Conservation (phyloP, 176 grass and related monocot genomes). For the Ensete ventricosum region DNA sequence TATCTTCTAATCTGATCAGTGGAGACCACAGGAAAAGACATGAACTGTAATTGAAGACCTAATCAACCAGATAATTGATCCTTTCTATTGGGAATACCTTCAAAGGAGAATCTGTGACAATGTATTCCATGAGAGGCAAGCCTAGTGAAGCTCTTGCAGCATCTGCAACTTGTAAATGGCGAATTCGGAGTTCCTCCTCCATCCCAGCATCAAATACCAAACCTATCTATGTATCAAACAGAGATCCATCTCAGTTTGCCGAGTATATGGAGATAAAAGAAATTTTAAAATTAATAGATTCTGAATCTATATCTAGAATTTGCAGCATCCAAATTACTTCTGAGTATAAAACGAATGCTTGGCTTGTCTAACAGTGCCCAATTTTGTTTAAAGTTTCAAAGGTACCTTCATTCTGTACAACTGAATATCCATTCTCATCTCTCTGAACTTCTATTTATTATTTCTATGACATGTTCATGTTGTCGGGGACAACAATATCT, state of each 20-base stretch:
- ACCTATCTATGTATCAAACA: constrained; percentile 54
- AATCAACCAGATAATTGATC: neutral
- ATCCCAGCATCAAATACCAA: constrained; percentile 83
- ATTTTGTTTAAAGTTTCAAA: neutral
- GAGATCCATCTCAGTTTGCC: neutral
- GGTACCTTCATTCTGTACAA: neutral
- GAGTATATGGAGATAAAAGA: neutral
- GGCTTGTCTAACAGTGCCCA: neutral
- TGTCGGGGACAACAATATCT: neutral
- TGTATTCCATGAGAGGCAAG: constrained; percentile 58
- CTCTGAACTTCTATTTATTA: neutral
- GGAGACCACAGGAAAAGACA: neutral
- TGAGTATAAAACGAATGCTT: too few species aligned
- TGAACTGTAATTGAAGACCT: neutral
- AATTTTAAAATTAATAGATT: neutral
- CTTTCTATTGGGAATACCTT: constrained; percentile 34
- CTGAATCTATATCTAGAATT: neutral
- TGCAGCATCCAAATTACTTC: neutral
- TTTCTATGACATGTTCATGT: neutral
- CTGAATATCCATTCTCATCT: neutral
- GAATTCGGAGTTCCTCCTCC: constrained; percentile 64
- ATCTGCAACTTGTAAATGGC: constrained; percentile 81
- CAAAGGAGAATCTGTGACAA: constrained; percentile 78
- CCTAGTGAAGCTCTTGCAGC: constrained; percentile 68
- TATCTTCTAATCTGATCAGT: neutral